Percentiles rank a stretch among this genome's conserved stretches.
phyloP scores from a whole-genome alignment of 176 grass and related monocot species.

The Lolium perenne region DNA sequence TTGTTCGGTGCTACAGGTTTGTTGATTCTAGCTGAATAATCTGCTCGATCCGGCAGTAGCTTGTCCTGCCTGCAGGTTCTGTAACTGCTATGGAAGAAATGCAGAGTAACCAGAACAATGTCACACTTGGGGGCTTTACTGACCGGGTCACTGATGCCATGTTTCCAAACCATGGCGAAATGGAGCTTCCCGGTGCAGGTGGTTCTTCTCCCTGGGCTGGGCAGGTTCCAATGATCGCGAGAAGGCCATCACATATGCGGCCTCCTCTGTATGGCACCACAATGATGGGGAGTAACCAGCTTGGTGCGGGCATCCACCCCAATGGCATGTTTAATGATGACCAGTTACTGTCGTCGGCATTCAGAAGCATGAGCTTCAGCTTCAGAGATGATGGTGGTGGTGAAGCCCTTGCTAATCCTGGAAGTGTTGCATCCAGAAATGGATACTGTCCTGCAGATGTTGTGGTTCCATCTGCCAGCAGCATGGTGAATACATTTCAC shows the following conservation, averaged over 20 bases:
- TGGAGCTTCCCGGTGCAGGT: not conserved
- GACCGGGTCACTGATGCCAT: conserved; percentile 21
- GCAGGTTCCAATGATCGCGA: not conserved
- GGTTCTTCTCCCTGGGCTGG: not conserved
- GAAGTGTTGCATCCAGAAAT: not conserved
- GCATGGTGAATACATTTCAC: not conserved
- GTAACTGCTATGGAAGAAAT: conserved; percentile 29
- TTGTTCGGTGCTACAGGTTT: not conserved
- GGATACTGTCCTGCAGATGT: not conserved
- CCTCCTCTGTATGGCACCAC: not conserved
- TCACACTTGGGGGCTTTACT: not conserved
- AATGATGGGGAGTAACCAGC: not conserved
- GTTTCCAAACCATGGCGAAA: not conserved
- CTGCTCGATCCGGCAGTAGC: not conserved
- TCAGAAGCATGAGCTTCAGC: conserved; percentile 41
- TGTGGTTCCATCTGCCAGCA: conserved; percentile 5
- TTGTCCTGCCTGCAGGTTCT: not conserved
- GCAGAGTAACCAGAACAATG: conserved; percentile 15
- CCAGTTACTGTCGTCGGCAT: conserved; percentile 38
- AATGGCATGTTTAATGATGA: conserved; percentile 46
- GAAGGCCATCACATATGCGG: conserved; percentile 2
- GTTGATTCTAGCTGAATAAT: conserved; percentile 34
- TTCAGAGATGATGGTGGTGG: conserved; percentile 37
- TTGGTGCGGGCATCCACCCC: not conserved
- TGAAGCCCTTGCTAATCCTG: not conserved